Base-by-base conservation (phyloP, 176 grass and related monocot genomes). In the Tillandsia fasciculata region DNA sequence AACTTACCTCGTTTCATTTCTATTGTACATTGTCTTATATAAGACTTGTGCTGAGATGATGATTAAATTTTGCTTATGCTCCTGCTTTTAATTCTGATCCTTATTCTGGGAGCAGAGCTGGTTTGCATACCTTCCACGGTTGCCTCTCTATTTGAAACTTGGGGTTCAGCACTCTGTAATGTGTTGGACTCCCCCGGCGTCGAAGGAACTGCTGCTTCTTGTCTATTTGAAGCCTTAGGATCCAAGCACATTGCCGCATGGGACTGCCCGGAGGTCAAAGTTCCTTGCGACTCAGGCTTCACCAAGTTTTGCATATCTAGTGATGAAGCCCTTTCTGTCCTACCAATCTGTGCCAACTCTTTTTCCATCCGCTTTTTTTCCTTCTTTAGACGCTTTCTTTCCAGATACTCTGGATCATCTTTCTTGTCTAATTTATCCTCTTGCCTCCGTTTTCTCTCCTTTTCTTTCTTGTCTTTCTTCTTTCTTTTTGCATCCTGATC, bases 341-440 rank as follows among this genome's bases (percentile, higher is more conserved):
- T 86, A 67, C 85, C 65, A 79, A 77, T 92, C 77, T 76, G 90
- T 9, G 82, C 79, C 20, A 72, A 74, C 50, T 97, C 93, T 79
- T 92, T 92, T 74, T 97, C 94, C 87, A 85, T 74, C 70, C 54
- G 77, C 67, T 83, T 99, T 79, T 85, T 97, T 77, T 92, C 94
- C 61, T 88, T 99, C 75, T 90, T 99, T 18, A 93, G 69, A 10
- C 89, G 74, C 51, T 88, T 99, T 74, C 83, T 85, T 68, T 85
- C 94, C 70, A 87, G 51, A 84, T 97, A 97, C 68, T 90, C 84
- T 0, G 89, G 84, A 64, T 90, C 89, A 69, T 87, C 89, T 82
- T 90, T 89, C 74, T 87, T 89, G 48, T 87, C 78, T 14, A 18
- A 48, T 74, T 86, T 89, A 69, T 80, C 82, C 1, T 88, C 87